These are phyloP conservation scores for Rosa hybrid DNA, from an alignment of 331 rosid genomes.

Conservation along the genomic window DNA sequence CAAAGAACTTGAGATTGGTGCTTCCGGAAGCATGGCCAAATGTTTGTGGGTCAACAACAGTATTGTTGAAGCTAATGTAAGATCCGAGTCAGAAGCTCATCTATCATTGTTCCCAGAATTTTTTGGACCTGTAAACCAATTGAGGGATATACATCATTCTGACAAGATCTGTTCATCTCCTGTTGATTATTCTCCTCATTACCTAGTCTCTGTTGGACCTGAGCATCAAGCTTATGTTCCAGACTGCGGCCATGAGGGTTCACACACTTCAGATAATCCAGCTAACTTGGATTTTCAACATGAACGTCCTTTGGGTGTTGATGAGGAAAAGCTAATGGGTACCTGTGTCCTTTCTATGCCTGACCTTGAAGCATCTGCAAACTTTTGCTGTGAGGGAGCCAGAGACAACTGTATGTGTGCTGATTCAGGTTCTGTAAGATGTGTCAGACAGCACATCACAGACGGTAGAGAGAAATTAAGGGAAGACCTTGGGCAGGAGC, in stretches of 20 bases:
- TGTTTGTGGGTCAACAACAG: slow-evolving; percentile 29
- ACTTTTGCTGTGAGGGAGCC: slow-evolving; percentile 12
- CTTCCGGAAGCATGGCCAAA: slow-evolving; percentile 24
- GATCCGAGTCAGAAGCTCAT: slow-evolving; percentile 35
- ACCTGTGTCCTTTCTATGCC: slow-evolving; percentile 37
- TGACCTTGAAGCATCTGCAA: slow-evolving; percentile 21
- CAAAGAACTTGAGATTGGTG: slow-evolving; percentile 17
- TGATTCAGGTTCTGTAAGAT: slow-evolving; percentile 37
- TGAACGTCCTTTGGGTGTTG: background rate
- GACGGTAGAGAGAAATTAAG: slow-evolving; percentile 35
- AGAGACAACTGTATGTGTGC: slow-evolving; percentile 31
- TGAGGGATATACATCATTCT: slow-evolving; percentile 27
- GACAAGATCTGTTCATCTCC: slow-evolving; percentile 24
- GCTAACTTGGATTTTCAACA: background rate
- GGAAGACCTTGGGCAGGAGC: slow-evolving; percentile 27
- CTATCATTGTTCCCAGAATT: slow-evolving; percentile 39
- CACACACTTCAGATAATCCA: slow-evolving; percentile 19
- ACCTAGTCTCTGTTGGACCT: slow-evolving; percentile 40
- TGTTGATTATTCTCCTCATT: slow-evolving; percentile 26
- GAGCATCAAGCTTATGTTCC: slow-evolving; percentile 39
- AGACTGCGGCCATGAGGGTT: slow-evolving; percentile 28
- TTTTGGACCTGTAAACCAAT: slow-evolving; percentile 26
- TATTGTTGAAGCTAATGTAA: slow-evolving; percentile 21
- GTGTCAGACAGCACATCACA: slow-evolving; percentile 33
- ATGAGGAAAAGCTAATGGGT: slow-evolving; percentile 31